These are phyloP conservation scores for Russula emetica DNA, from an alignment of 768 basidiomycete species.

Conservation along the genomic window DNA sequence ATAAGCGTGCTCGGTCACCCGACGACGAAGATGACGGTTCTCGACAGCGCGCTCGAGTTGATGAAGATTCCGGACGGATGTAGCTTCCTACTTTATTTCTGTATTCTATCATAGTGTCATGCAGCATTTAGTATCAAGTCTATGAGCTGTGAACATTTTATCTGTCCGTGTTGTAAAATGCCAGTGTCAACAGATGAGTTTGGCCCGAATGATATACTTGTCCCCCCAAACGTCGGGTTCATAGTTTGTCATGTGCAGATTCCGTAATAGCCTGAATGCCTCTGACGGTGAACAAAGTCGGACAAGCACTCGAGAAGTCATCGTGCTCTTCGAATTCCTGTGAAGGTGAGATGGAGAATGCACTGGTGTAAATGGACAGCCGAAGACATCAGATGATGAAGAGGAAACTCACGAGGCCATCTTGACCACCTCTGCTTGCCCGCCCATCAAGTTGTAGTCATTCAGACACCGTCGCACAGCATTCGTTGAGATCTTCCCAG, in stretches of 20 bases:
- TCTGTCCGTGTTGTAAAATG: conserved; percentile 5
- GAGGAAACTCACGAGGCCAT: conserved; percentile 44
- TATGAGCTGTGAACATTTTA: conserved; percentile 19
- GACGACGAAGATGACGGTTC: conserved; percentile 65
- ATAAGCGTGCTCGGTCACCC: conserved; percentile 72
- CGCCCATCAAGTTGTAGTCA: conserved; percentile 43
- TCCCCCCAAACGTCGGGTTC: conserved; percentile 36
- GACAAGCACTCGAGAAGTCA: conserved; percentile 52
- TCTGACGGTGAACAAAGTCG: conserved; percentile 55
- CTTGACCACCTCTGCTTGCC: conserved; percentile 47
- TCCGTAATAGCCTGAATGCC: conserved; percentile 63
- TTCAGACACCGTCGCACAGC: conserved; percentile 42
- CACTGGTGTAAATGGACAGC: neutral
- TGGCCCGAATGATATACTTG: conserved; percentile 45
- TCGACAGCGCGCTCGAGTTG: conserved; percentile 58
- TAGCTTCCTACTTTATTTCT: conserved; percentile 34
- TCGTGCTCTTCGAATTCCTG: conserved; percentile 32
- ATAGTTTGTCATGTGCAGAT: conserved; percentile 55
- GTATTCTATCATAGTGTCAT: conserved; percentile 22
- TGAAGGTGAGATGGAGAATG: neutral
- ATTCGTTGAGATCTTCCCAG: conserved; percentile 41
- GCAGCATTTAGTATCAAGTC: conserved; percentile 5
- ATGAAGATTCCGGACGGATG: conserved; percentile 69
- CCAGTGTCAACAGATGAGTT: conserved; percentile 46
- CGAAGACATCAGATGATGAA: neutral